Evolutionary conservation across 2,329 filamentous ascomycete genomes (phyloP).

Genomic region (Aspergillus sclerotialis): DNA sequence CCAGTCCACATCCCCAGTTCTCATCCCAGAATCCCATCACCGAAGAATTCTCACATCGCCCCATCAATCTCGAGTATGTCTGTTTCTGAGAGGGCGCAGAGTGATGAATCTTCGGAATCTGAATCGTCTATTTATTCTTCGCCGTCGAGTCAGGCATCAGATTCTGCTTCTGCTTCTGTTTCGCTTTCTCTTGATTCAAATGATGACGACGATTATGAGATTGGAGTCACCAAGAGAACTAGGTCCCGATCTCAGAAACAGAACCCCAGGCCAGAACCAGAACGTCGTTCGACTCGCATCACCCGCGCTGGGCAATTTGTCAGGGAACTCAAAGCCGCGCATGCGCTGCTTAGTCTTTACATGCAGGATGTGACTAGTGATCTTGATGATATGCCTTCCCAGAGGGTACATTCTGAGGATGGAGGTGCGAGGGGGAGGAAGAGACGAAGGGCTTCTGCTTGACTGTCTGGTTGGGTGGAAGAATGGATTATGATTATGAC

Average conservation of each 20-base stretch:
- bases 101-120: too few species aligned
- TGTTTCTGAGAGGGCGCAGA: too few species aligned
- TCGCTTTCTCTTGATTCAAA: neutral
- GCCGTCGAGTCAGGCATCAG: neutral
- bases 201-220: slow-evolving; percentile 13
- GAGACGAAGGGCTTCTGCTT: slow-evolving; percentile 13
- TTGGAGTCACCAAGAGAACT: neutral
- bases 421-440: slow-evolving; percentile 6
- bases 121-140: neutral
- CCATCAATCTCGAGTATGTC: neutral
- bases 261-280: slow-evolving; percentile 4
- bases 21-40: neutral
- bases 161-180: neutral
- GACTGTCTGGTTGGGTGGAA: neutral
- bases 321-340: slow-evolving; percentile 29
- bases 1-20: too few species aligned
- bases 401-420: neutral
- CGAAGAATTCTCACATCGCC: neutral
- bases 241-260: neutral
- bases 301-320: slow-evolving; percentile 15
- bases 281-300: slow-evolving; percentile 5
- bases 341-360: slow-evolving; percentile 29
- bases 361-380: slow-evolving; percentile 20
- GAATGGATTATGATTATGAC: neutral
- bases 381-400: slow-evolving; percentile 8